Conservation (phyloP, 306 rosid species). For the Astragalus membranaceus region DNA sequence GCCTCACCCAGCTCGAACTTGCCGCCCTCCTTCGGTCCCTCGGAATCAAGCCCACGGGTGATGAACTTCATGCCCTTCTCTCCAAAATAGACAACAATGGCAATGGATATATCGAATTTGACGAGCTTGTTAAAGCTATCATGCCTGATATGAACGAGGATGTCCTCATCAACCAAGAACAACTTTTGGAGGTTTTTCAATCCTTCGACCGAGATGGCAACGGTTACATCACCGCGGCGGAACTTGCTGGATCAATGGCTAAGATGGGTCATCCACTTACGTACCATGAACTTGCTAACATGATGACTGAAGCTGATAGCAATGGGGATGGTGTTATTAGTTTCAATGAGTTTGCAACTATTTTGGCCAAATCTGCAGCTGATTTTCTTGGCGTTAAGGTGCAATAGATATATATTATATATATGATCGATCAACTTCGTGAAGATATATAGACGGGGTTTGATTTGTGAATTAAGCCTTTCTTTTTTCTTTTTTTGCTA, state of each 20-base stretch:
- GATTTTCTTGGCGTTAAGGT: slow-evolving; percentile 57
- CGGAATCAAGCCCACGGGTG: slow-evolving; percentile 71
- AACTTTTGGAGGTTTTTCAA: slow-evolving; percentile 57
- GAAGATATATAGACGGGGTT: background rate
- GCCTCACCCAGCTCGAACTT: slow-evolving; percentile 80
- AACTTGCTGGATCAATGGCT: slow-evolving; percentile 84
- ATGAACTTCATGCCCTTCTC: slow-evolving; percentile 46
- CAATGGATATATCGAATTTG: slow-evolving; percentile 68
- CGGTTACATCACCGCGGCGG: slow-evolving; percentile 68
- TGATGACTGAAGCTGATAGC: slow-evolving; percentile 71
- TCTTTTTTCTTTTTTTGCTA: background rate
- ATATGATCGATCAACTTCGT: background rate
- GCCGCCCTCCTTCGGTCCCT: slow-evolving; percentile 85
- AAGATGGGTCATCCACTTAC: slow-evolving; percentile 78
- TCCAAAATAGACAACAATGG: slow-evolving; percentile 65
- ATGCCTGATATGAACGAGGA: slow-evolving; percentile 44
- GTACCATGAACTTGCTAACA: slow-evolving; percentile 53
- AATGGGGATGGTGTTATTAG: slow-evolving; percentile 84
- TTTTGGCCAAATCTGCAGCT: slow-evolving; percentile 73
- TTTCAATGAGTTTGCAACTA: slow-evolving; percentile 56
- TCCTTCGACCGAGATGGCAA: slow-evolving; percentile 84
- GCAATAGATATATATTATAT: background rate
- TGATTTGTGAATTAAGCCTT: background rate
- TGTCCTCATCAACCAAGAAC: slow-evolving; percentile 66
- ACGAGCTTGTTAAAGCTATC: slow-evolving; percentile 54